A percentile compares a stretch with the other conserved stretches of the same genome.
These are phyloP conservation scores for Phyllosticta paracitricarpa DNA, from an alignment of 2,329 filamentous ascomycete species.

Conservation along the genomic window DNA sequence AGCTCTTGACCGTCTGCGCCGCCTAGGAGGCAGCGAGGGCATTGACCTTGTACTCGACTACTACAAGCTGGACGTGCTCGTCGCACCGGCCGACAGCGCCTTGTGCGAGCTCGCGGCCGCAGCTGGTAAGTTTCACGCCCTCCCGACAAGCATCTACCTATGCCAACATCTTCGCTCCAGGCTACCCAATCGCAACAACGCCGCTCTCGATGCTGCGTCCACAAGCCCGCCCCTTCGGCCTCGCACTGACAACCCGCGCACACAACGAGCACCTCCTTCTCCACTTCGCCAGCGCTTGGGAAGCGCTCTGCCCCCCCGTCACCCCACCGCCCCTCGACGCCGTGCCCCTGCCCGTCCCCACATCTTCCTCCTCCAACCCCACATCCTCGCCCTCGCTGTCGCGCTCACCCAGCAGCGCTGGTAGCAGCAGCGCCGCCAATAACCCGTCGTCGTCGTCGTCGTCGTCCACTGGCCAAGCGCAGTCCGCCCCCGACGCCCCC, in stretches of 20 bases:
- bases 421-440: too few species aligned
- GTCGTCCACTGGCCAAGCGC: constrained; percentile 14
- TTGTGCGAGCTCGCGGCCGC: constrained; percentile 26
- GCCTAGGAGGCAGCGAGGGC: constrained; percentile 22
- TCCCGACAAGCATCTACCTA: background rate
- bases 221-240: constrained; percentile 27
- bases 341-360: constrained; percentile 19
- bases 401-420: too few species aligned
- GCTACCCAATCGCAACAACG: constrained; percentile 26
- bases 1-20: constrained; percentile 20
- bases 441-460: constrained; percentile 11
- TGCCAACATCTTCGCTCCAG: constrained; percentile 1
- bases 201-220: constrained; percentile 25
- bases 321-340: constrained; percentile 23
- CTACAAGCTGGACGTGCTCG: constrained; percentile 23
- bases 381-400: too few species aligned
- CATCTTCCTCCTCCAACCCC: too few species aligned
- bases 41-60: constrained; percentile 23
- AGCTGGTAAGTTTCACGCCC: constrained; percentile 12
- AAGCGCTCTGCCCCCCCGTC: constrained; percentile 22
- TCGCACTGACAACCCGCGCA: constrained; percentile 22
- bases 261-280: constrained; percentile 24
- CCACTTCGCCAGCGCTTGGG: constrained; percentile 28
- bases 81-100: constrained; percentile 25
- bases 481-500: constrained; percentile 13